phyloP scores from a whole-genome alignment of 331 rosid species.

The Telfairia occidentalis region DNA sequence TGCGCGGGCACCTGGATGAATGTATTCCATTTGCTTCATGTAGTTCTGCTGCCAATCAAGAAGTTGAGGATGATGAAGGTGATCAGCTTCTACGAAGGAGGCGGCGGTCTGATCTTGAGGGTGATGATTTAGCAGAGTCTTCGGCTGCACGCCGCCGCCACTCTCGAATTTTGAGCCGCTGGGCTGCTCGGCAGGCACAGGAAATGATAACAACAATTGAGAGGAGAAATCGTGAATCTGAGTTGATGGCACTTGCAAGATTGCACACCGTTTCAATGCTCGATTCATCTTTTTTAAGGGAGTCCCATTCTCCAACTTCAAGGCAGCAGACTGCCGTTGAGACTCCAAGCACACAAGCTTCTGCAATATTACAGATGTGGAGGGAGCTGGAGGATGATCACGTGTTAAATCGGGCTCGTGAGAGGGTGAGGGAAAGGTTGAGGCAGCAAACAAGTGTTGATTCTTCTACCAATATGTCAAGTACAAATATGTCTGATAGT shows the following conservation, averaged over 20 bases:
- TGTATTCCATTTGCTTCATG: constrained; percentile 95
- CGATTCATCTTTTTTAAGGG: constrained; percentile 89
- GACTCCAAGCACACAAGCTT: constrained; percentile 88
- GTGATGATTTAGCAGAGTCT: constrained; percentile 86
- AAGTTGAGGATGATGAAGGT: constrained; percentile 73
- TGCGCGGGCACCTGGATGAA: constrained; percentile 96
- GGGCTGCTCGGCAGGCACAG: constrained; percentile 99
- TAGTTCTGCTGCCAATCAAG: constrained; percentile 64
- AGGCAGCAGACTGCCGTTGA: constrained; percentile 82
- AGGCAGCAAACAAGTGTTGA: constrained; percentile 65
- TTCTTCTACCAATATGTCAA: constrained; percentile 55
- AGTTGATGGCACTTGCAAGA: constrained; percentile 92
- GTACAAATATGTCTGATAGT: constrained; percentile 54
- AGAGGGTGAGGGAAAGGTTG: constrained; percentile 82
- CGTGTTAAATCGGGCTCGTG: constrained; percentile 68
- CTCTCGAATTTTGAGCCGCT: constrained; percentile 74
- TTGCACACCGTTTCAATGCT: constrained; percentile 93
- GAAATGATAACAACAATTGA: constrained; percentile 97
- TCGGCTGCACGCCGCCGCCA: constrained; percentile 82
- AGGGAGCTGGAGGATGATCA: constrained; percentile 98
- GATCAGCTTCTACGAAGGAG: constrained; percentile 92
- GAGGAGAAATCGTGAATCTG: constrained; percentile 93
- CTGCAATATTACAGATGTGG: constrained; percentile 94
- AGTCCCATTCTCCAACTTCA: constrained; percentile 81
- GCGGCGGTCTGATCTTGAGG: constrained; percentile 87